Base-by-base conservation (phyloP, 2,329 filamentous ascomycete genomes). In the Xylogone sp. region DNA sequence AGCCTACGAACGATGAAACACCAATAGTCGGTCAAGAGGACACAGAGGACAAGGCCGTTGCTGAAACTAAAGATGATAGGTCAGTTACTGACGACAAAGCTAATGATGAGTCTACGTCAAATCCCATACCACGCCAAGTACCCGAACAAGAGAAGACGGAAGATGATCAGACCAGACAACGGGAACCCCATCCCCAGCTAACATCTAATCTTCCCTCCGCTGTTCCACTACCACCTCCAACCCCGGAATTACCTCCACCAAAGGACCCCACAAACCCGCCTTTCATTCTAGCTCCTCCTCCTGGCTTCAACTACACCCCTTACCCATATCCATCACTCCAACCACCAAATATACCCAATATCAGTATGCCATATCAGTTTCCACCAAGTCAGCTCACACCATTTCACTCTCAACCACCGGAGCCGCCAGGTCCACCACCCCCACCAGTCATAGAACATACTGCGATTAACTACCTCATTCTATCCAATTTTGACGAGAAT, bases 391-490 rank as follows among this genome's bases (percentile, higher is more conserved):
- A 53, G 59, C 49, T 21, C 49, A 57, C 45, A 55, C 59, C 50
- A 43, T 7, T 65, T 46, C 60, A 63, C n/a, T 16, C 42, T 10
- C 22, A 20, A 42, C 10, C 18, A 3, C 42, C 48, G 2, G 24
- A 34, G 16, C 47, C 51, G 7, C 43, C 50, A 21, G 46, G 45
- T 45, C 55, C 53, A 21, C 57, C 59, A 20, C 57, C 57, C 22
- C 56, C 61, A 16, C 60, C 62, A 9, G 60, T 71, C 13, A 71
- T 76, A 55, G 76, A 75, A 61, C 68, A 79, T 24, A 77, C 77
- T 9, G 76, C 78, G 18, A 76, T 81, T 24, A 79, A 79, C 49
- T 72, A 84, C 9, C 71, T 84, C 5, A 78, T 82, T 48, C 73
- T 88, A 10, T 73, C 80, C 59, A 74, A 78, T 46, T 81, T 84